Evolutionary conservation across 2,329 filamentous ascomycete genomes (phyloP).

Genomic region (Rhytidhysteron rufulum): DNA sequence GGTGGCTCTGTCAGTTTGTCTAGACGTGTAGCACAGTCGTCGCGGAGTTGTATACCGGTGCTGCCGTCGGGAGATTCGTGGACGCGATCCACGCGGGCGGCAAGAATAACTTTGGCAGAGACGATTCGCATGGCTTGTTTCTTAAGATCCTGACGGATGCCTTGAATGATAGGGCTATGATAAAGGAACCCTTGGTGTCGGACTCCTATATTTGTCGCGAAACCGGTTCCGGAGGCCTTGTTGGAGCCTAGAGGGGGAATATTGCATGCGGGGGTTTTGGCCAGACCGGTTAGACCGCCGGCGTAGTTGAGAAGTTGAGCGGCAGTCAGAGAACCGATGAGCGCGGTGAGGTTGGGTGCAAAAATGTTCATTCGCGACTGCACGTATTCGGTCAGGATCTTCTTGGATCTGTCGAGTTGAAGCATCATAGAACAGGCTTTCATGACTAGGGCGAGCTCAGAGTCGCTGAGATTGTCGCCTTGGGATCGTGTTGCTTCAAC

Average conservation of each 20-base stretch:
- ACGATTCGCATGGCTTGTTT: conserved; percentile 94
- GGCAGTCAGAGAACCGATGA: conserved; percentile 89
- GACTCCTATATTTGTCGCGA: conserved; percentile 89
- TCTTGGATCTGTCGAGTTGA: conserved; percentile 82
- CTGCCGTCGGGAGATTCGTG: conserved; percentile 79
- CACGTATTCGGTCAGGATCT: conserved; percentile 84
- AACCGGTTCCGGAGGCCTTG: conserved; percentile 72
- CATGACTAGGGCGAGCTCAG: conserved; percentile 70
- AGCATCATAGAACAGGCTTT: conserved; percentile 84
- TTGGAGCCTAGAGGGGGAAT: conserved; percentile 87
- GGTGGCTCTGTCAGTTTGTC: conserved; percentile 92
- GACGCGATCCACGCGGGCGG: conserved; percentile 82
- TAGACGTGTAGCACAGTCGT: conserved; percentile 77
- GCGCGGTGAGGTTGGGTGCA: conserved; percentile 84
- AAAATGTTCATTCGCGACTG: conserved; percentile 96
- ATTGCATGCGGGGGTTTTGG: conserved; percentile 91
- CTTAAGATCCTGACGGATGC: conserved; percentile 81
- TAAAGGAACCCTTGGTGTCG: conserved; percentile 92
- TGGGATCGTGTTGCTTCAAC: conserved; percentile 90
- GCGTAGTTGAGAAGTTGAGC: conserved; percentile 95
- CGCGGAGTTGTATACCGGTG: conserved; percentile 75
- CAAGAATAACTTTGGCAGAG: conserved; percentile 88
- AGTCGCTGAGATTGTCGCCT: conserved; percentile 70
- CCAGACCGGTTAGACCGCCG: conserved; percentile 81
- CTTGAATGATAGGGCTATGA: conserved; percentile 82